Base-by-base conservation (phyloP, 148 eudicot species). In the Chenopodium quinoa region DNA sequence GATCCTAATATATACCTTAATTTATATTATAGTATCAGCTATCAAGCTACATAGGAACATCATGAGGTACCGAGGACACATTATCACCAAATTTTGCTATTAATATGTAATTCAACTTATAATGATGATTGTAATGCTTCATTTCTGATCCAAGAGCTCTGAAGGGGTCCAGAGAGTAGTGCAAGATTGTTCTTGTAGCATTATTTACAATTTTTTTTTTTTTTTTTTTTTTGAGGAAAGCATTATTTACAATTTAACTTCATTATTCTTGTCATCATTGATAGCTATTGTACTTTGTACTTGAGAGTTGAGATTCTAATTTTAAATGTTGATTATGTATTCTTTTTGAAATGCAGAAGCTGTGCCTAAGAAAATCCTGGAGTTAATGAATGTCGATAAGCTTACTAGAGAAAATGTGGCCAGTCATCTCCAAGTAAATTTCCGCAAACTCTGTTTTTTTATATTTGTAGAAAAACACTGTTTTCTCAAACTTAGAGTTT, bases 391-490 rank as follows among this genome's bases (percentile, higher is more conserved):
- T 79, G 91, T 89, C 12, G 92, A 92, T 46, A 90, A 88, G 84
- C 88, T 90, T 67, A 89, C 90, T 32, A 82, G 93, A 77, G 95
- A 92, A 82, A 92, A 92, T 65, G 93, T 92, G 77, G 95, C 95
- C 72, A 92, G 95, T 78, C 95, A 92, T 83, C 95, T 92, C 81
- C 95, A 92, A 92, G 95, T 73, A 84, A 77, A 31, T 25, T 73
- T 60, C 47, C 40, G 64, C 13, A 34, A 40, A 75, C 67, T 72
- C 71, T 9, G 9, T 67, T 34, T 9, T 47, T 7, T 60, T 16
- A 70, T 27, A 27, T 27, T 27, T 69, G 0, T 17, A 14, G 60
- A 17, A 73, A 68, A 31, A 34, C 65, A 65, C 54, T 22, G 20
- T 60, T 60, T 40, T 68, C 16, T 58, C 48, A 12, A 52, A 20